Conservation (phyloP, 108 stramenopile genomes). For the Pseudonitzschia delicatissima region DNA sequence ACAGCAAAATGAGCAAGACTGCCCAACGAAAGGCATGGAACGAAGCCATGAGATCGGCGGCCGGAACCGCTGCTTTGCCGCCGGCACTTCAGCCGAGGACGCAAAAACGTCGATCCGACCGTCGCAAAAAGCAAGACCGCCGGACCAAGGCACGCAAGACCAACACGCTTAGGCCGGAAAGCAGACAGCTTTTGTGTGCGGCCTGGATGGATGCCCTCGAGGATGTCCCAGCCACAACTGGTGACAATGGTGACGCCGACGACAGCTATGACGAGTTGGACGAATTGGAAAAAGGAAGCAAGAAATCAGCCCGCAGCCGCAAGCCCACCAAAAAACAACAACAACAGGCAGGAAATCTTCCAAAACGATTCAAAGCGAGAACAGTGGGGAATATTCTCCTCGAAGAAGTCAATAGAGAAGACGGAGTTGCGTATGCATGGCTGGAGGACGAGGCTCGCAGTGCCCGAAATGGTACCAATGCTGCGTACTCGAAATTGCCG, state of each 20-base stretch:
- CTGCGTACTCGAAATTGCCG: slow-evolving; percentile 20
- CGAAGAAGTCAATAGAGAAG: slow-evolving; percentile 69
- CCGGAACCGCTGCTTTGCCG: slow-evolving; percentile 53
- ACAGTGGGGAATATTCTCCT: slow-evolving; percentile 73
- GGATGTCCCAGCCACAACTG: slow-evolving; percentile 35
- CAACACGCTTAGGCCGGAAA: slow-evolving; percentile 24
- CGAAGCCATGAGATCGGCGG: slow-evolving; percentile 82
- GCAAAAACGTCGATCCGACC: slow-evolving; percentile 54
- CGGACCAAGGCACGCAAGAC: slow-evolving; percentile 80
- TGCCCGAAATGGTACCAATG: not conserved
- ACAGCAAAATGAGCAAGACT: slow-evolving; percentile 13
- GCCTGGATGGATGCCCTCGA: slow-evolving; percentile 83
- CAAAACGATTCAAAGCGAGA: slow-evolving; percentile 76
- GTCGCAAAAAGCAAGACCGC: slow-evolving; percentile 58
- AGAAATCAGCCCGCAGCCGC: slow-evolving; percentile 21
- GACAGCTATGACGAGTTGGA: slow-evolving; percentile 82
- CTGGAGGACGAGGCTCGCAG: slow-evolving; percentile 53
- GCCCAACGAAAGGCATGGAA: slow-evolving; percentile 86
- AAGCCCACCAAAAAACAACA: slow-evolving; percentile 18
- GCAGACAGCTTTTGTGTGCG: slow-evolving; percentile 50
- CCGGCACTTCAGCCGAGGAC: slow-evolving; percentile 30
- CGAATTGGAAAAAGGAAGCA: slow-evolving; percentile 51
- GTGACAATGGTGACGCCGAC: slow-evolving; percentile 51
- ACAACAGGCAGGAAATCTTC: slow-evolving; percentile 26
- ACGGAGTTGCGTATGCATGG: slow-evolving; percentile 65